A percentile compares a stretch with the other conserved stretches of the same genome.
phyloP scores from a whole-genome alignment of 768 basidiomycete species.

The Pulveroboletus ravenelii region DNA sequence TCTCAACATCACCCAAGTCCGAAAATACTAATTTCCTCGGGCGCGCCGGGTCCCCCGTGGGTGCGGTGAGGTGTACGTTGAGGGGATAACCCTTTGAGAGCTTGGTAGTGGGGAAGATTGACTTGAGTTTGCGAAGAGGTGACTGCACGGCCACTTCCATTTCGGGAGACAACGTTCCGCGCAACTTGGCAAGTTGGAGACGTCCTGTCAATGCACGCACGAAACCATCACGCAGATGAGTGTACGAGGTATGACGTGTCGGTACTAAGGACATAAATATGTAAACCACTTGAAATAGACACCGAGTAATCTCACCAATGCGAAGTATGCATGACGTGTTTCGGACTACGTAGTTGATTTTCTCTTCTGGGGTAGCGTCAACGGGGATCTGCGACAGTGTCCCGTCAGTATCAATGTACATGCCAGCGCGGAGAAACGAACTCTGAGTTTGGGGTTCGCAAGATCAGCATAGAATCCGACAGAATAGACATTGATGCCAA shows the following conservation, averaged over 20 bases:
- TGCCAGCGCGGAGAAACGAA: conserved; percentile 23
- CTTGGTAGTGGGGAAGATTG: conserved; percentile 68
- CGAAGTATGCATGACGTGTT: conserved; percentile 70
- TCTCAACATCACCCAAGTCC: conserved; percentile 69
- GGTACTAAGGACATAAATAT: conserved; percentile 49
- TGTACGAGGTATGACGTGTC: conserved; percentile 69
- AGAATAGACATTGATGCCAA: conserved; percentile 84
- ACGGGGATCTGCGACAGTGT: conserved; percentile 43
- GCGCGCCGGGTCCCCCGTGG: conserved; percentile 38
- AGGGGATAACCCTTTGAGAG: conserved; percentile 63
- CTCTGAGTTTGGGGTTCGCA: conserved; percentile 55
- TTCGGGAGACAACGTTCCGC: conserved; percentile 52
- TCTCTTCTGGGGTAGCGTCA: conserved; percentile 59
- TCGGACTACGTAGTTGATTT: conserved; percentile 60
- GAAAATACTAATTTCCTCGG: conserved; percentile 59
- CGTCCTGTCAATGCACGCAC: conserved; percentile 67
- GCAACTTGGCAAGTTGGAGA: conserved; percentile 47
- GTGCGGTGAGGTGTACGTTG: conserved; percentile 64
- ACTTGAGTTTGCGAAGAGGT: conserved; percentile 67
- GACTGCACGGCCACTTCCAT: conserved; percentile 53
- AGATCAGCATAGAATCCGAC: conserved; percentile 89
- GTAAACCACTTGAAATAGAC: neutral
- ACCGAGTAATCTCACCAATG: conserved; percentile 47
- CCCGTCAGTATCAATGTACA: neutral
- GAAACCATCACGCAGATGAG: conserved; percentile 80